Evolutionary conservation across 495 filamentous ascomycete species (phyloP), one percentile per base, ranked within the genome.

Genomic region (Talaromyces liani): DNA sequence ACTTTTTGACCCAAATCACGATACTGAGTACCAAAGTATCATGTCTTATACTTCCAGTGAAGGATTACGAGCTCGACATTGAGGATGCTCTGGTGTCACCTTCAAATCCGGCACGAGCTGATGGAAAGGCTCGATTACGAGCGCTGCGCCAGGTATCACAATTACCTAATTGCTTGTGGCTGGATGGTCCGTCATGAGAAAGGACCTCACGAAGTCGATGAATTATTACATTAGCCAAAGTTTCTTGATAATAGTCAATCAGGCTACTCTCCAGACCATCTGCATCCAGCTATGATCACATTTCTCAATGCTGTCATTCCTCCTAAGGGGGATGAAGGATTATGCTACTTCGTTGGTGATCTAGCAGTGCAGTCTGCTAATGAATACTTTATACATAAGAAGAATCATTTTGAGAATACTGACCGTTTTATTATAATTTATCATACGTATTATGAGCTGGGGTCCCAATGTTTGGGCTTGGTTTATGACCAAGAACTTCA

Each of bases 121-220:
- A 71, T 3, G 64, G 62, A n/a, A 31, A 36, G 65, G 1, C 65
- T 80, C 59, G 76, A 79, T 60, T 69, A 69, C 63, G 67, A 67
- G 53, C 68, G 77, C 62, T 81, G 78, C 56, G 75, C 76, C 14
- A 71, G 71, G 58, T 63, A 80, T 20, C 77, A 79, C 64, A 81
- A 79, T 61, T 69, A 75, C 31, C 65, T 81, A 20, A 66, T 75
- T 25, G 63, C 70, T 47, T 71, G 73, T 63, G 71, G 31, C 62
- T 72, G 14, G 49, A 53, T 53, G 49, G 49, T 22, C 49, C 49
- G 18, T 53, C 7, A 53, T 22, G 49, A 53, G 24, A 53, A 53
- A 53, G 49, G 49, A 53, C 49, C 49, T 9, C 49, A 53, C 49
- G 49, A 53, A 22, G 3, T 53, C 49, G 61, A 71, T 54, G 64